Evolutionary conservation across 1,284 basidiomycete genomes (phyloP), one percentile per base, ranked within the genome.

Genomic region (Paramarasmius palmivorus): DNA sequence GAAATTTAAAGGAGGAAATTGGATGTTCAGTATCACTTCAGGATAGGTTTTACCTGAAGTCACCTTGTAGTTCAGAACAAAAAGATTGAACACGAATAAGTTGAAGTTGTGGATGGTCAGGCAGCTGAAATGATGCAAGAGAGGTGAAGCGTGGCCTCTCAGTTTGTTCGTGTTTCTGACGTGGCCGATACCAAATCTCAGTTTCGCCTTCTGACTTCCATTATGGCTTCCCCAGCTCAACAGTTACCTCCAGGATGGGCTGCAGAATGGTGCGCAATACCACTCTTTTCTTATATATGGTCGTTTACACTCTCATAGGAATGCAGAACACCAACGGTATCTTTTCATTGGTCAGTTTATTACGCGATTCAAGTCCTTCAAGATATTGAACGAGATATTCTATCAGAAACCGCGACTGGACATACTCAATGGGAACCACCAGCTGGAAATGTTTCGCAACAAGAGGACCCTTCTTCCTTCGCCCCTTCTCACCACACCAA

Each of bases 211-310:
- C 46, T 38, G 36, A 55, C 49, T 49, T 53, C 41, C 37, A 61
- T 54, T 52, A 90, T 90, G 88, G 79, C 86, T 53, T 82, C 85
- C 59, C 83, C 84, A 59, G 73, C 74, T 57, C 80, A 85, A 65
- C 83, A 89, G 68, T 75, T 96, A 46, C 93, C 93, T 57, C 88
- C 88, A 58, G 94, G 93, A 50, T 96, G 93, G 93, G 78, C 81
- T 61, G 86, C 91, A 65, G 89, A 95, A 78, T 95, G 93, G 93
- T 92, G 67, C 62, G 79, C 65, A 40, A 47, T 9, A 22, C 17
- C 14, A 32, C 26, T 19, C 22, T 4, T 26, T 19, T 39, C 14
- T 35, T 40, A 22, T n/a, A 17, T 39, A 37, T n/a, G 47, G 57
- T 58, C 46, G 48, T 19, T 52, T 41, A 32, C 53, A 55, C 37